These are phyloP conservation scores for Cryptosporidium ubiquitum DNA, from an alignment of 169 alveolate genomes.

Conservation along the genomic window DNA sequence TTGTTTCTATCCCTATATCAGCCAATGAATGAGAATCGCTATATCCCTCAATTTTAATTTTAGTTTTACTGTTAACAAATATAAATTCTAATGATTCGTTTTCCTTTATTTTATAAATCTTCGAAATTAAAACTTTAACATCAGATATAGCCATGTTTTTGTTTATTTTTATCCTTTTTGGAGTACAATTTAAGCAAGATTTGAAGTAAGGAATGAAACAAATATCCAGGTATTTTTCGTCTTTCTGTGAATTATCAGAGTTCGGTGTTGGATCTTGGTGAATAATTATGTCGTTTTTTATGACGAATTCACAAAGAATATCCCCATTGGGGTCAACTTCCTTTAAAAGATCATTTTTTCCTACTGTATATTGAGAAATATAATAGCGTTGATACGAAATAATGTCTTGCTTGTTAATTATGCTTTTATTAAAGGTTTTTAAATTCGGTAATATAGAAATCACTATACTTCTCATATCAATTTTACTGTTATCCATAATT, in stretches of 20 bases:
- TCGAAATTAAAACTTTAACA: constrained; percentile 32
- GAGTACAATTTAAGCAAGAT: background rate
- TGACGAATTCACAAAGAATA: constrained; percentile 18
- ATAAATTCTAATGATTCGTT: constrained; percentile 16
- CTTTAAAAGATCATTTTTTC: background rate
- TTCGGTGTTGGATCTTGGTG: background rate
- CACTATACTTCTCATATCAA: constrained; percentile 36
- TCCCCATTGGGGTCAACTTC: constrained; percentile 41
- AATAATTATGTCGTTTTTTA: background rate
- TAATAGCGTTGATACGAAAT: constrained; percentile 58
- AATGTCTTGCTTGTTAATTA: constrained; percentile 26
- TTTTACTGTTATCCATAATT: background rate
- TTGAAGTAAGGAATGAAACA: constrained; percentile 30
- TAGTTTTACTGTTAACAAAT: constrained; percentile 7
- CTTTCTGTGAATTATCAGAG: background rate
- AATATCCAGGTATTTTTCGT: constrained; percentile 30
- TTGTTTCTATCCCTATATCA: constrained; percentile 45
- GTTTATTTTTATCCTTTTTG: constrained; percentile 24
- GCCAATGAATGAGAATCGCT: constrained; percentile 26
- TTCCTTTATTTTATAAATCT: constrained; percentile 24
- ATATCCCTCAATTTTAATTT: constrained; percentile 22
- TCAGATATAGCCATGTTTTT: constrained; percentile 42
- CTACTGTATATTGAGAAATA: constrained; percentile 33
- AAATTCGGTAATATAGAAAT: constrained; percentile 32
- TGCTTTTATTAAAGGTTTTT: constrained; percentile 41